Evolutionary conservation across 345 rosid species (phyloP).

Genomic region (Gossypioides kirkii): DNA sequence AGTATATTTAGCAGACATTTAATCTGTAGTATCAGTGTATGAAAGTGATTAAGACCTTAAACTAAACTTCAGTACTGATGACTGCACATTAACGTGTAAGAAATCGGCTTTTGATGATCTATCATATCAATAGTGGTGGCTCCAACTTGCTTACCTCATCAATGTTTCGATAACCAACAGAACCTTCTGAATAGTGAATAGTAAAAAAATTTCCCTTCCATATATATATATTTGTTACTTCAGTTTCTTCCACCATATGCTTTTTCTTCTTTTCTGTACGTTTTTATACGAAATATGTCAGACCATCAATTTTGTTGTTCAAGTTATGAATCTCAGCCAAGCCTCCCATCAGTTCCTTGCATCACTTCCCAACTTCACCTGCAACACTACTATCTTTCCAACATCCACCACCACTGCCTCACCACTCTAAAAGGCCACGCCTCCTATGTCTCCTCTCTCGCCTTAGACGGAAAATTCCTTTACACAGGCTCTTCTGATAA

Average conservation of each 20-base stretch:
- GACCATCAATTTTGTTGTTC: conserved; percentile 15
- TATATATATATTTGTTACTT: conserved; percentile 10
- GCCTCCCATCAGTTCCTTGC: conserved; percentile 38
- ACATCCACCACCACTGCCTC: conserved; percentile 41
- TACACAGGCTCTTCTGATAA: conserved; percentile 61
- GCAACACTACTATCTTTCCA: conserved; percentile 13
- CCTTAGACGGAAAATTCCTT: conserved; percentile 57
- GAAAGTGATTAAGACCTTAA: neutral
- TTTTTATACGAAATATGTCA: conserved; percentile 23
- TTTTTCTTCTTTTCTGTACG: neutral
- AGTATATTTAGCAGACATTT: neutral
- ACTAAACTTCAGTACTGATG: neutral
- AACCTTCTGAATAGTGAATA: neutral
- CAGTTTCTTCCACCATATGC: conserved; percentile 18
- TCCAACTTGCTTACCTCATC: conserved; percentile 8
- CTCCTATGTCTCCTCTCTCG: conserved; percentile 60
- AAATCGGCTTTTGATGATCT: neutral
- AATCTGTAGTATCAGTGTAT: no score
- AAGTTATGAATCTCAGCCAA: conserved; percentile 33
- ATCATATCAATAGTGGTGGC: neutral
- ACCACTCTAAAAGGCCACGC: conserved; percentile 58
- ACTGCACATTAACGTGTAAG: neutral
- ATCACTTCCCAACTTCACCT: conserved; percentile 27
- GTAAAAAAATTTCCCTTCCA: neutral
- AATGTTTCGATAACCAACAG: neutral